Evolutionary conservation across 306 rosid genomes (phyloP), one percentile per base, ranked within the genome.

Genomic region (Sophora flavescens): DNA sequence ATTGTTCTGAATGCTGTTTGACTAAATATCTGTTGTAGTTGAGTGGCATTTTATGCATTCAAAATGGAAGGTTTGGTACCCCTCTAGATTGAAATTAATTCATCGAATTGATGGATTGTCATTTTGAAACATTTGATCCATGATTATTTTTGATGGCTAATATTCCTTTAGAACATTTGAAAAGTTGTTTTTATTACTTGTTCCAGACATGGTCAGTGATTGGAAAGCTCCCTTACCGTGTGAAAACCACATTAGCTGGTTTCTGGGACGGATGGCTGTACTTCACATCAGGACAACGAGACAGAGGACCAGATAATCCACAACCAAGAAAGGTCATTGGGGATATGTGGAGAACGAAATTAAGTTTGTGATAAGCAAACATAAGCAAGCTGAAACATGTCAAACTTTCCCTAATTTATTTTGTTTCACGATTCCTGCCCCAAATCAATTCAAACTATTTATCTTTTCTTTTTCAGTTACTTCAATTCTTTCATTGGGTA

Each of bases 211-310:
- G 97, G 98, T 84, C 97, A 30, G 98, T 94, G 88, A 89, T 94
- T 11, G 97, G 98, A 76, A 94, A 78, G 87, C 97, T 94, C 84
- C 98, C 97, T 16, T 94, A 84, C 68, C 88, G 97, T 17, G 77
- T 91, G 8, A 94, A 94, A 77, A 94, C 97, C 18, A 90, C 97
- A 35, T 75, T 91, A 83, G 74, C 94, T 59, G 97, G 90, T 16
- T 90, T 77, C 48, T 94, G 93, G 91, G 85, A 91, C 72, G 97
- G 97, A 79, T 91, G 88, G 89, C 71, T 94, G 75, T 94, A 91
- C 77, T 94, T 94, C 28, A 94, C 98, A 3, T 94, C 97, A 0
- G 97, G 98, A 53, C 97, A 94, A 81, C 64, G 98, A 47, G 98
- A 94, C 77, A 89, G 94, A 70, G 98, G 98, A 53, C 93, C 97